Conservation (phyloP, 305 asterid genomes). For the Fraxinus floribunda region DNA sequence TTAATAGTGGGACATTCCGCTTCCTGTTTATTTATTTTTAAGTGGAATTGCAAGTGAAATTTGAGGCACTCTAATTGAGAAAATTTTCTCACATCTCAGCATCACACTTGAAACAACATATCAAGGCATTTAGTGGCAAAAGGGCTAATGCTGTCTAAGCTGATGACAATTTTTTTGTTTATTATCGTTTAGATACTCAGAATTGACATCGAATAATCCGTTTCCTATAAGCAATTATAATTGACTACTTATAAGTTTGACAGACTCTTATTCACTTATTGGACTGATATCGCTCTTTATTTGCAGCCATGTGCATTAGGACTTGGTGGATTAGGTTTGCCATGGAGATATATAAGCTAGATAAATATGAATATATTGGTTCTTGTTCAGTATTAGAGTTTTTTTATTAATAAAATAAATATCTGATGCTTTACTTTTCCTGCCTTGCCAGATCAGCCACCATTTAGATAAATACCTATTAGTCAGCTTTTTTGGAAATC, state of each 20-base stretch:
- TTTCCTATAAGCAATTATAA: background rate
- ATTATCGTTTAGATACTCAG: background rate
- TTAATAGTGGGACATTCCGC: background rate
- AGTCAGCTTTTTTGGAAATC: background rate
- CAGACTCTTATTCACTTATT: background rate
- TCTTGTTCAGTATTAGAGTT: background rate
- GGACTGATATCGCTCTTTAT: background rate
- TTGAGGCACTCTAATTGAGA: conserved; percentile 11
- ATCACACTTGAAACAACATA: background rate
- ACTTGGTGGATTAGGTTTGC: background rate
- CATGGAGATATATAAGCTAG: background rate
- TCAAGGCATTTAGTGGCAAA: background rate
- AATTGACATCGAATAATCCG: background rate
- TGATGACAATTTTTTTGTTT: background rate
- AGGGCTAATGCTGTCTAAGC: background rate
- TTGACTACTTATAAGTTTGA: background rate
- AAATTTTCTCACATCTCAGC: background rate
- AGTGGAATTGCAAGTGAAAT: background rate
- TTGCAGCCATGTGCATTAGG: background rate
- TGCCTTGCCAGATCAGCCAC: background rate
- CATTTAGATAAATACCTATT: background rate
- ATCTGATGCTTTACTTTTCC: background rate
- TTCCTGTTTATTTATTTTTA: background rate
- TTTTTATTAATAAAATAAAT: background rate
- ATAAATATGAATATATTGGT: background rate